A percentile compares a stretch with the other conserved stretches of the same genome.
Conservation (phyloP, 225 moss, liverwort and hornwort genomes). For the Sphagnum tenellum region DNA sequence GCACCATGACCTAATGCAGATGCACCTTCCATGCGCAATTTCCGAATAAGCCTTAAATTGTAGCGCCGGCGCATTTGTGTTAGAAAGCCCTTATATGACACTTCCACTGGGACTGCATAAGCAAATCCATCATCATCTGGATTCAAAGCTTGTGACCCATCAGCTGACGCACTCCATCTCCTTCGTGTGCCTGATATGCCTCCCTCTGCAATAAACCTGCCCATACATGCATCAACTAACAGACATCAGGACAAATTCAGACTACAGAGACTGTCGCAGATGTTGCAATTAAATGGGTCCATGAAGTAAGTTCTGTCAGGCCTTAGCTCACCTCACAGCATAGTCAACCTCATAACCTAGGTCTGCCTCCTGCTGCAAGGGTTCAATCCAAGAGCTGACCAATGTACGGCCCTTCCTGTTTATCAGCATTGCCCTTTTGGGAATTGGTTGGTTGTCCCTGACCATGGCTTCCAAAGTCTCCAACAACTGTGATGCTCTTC, state of each 20-base stretch:
- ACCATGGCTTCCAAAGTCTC: slow-evolving; percentile 80
- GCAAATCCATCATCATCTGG: slow-evolving; percentile 80
- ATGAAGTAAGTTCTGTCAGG: no score
- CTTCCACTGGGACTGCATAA: slow-evolving; percentile 71
- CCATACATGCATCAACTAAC: background rate
- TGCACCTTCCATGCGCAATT: slow-evolving; percentile 71
- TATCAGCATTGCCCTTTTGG: slow-evolving; percentile 68
- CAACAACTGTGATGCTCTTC: slow-evolving; percentile 66
- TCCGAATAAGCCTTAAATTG: slow-evolving; percentile 64
- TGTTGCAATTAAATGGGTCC: no score
- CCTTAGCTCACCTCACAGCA: slow-evolving; percentile 56
- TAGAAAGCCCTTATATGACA: slow-evolving; percentile 76
- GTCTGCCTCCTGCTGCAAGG: slow-evolving; percentile 84
- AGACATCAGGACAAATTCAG: background rate
- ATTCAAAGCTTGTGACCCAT: slow-evolving; percentile 21
- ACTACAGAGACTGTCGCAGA: background rate
- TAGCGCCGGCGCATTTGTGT: slow-evolving; percentile 61
- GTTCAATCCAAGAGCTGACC: slow-evolving; percentile 97
- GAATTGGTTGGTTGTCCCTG: slow-evolving; percentile 61
- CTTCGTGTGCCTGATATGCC: slow-evolving; percentile 76
- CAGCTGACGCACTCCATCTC: slow-evolving; percentile 47
- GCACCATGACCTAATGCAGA: slow-evolving; percentile 83
- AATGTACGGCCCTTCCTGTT: slow-evolving; percentile 82
- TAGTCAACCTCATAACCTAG: slow-evolving; percentile 89
- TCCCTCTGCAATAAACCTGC: slow-evolving; percentile 91